Conservation (phyloP, 2,329 filamentous ascomycete species). For the Penicillium sp. region DNA sequence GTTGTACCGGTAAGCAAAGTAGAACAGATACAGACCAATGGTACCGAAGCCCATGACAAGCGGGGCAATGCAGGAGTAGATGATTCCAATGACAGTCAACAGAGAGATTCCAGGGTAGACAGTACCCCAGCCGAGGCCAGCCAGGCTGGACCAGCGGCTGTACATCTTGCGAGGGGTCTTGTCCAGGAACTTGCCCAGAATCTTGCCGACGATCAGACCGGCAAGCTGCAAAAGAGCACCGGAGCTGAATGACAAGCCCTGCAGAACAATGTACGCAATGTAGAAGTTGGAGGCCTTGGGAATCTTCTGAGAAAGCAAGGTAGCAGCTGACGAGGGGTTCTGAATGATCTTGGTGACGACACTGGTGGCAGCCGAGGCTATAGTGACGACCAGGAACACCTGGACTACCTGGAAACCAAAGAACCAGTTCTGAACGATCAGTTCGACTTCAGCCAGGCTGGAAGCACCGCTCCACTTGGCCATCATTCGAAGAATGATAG, state of each 20-base stretch:
- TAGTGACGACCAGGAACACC: conserved; percentile 81
- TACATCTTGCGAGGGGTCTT: conserved; percentile 77
- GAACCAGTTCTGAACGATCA: conserved; percentile 87
- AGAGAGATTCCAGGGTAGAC: conserved; percentile 77
- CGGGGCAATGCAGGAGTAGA: conserved; percentile 81
- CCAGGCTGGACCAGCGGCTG: conserved; percentile 67
- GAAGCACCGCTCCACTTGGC: conserved; percentile 77
- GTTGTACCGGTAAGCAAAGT: conserved; percentile 86
- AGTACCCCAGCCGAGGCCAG: conserved; percentile 76
- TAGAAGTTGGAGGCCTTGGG: conserved; percentile 91
- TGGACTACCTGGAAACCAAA: conserved; percentile 71
- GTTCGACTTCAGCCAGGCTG: conserved; percentile 71
- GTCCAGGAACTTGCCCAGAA: conserved; percentile 70
- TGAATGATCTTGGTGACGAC: conserved; percentile 60
- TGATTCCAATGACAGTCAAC: conserved; percentile 73
- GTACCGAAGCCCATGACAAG: conserved; percentile 78
- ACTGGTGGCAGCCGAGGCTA: conserved; percentile 74
- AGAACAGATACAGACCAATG: conserved; percentile 73
- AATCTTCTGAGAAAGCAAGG: conserved; percentile 66
- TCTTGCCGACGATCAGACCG: conserved; percentile 67
- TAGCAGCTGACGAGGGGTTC: conserved; percentile 58
- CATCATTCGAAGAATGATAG: conserved; percentile 74
- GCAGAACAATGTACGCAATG: conserved; percentile 88
- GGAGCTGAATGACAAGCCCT: conserved; percentile 75
- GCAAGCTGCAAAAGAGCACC: conserved; percentile 68